These are phyloP conservation scores for Suhomyces sp. DNA, from an alignment of 805 yeast species.

Conservation along the genomic window DNA sequence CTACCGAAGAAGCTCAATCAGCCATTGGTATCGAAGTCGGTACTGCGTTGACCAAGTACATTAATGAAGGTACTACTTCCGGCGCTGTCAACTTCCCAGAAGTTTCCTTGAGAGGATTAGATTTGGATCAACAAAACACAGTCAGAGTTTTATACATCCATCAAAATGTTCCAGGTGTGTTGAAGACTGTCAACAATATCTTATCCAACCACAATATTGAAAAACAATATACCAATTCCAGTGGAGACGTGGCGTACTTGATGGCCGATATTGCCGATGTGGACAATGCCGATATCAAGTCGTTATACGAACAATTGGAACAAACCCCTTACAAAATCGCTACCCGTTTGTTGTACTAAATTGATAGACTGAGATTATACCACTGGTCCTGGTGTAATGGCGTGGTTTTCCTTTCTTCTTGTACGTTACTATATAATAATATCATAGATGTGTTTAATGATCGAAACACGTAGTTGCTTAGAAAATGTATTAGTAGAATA, in stretches of 20 bases:
- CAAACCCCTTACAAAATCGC: slow-evolving; percentile 87
- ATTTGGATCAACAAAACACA: slow-evolving; percentile 79
- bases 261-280: slow-evolving; percentile 97
- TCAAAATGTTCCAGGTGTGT: slow-evolving; percentile 98
- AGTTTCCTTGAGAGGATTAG: slow-evolving; percentile 83
- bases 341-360: slow-evolving; percentile 84
- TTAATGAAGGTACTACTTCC: slow-evolving; percentile 91
- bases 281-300: slow-evolving; percentile 75
- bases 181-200: slow-evolving; percentile 95
- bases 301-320: slow-evolving; percentile 80
- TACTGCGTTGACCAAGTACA: slow-evolving; percentile 79
- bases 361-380: too few species aligned
- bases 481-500: too few species aligned
- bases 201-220: slow-evolving; percentile 93
- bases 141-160: slow-evolving; percentile 96
- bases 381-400: too few species aligned
- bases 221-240: slow-evolving; percentile 96
- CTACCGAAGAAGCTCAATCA: slow-evolving; percentile 97
- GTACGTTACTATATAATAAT: background rate
- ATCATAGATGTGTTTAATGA: too few species aligned
- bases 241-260: slow-evolving; percentile 93
- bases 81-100: slow-evolving; percentile 99
- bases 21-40: slow-evolving; percentile 97
- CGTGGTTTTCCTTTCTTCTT: too few species aligned
- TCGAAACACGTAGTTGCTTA: too few species aligned